Evolutionary conservation across 2,329 filamentous ascomycete genomes (phyloP).

Genomic region (Pseudogymnoascus sp.): DNA sequence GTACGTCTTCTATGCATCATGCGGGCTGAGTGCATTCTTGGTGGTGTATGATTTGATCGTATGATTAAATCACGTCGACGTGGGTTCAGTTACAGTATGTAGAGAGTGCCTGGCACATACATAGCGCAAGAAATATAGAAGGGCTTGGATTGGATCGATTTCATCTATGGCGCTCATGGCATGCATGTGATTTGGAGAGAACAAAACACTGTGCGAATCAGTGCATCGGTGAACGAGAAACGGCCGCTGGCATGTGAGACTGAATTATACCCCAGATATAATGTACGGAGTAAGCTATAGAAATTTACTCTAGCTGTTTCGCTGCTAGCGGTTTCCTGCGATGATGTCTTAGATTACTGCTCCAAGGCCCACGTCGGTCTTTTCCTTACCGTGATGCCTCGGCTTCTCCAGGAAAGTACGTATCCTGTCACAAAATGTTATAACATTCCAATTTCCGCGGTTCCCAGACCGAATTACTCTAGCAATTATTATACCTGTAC

Average conservation of each 20-base stretch:
- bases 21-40: conserved; percentile 64
- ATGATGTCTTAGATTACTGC: background rate
- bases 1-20: conserved; percentile 73
- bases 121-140: background rate
- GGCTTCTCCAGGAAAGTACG: conserved; percentile 2
- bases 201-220: background rate
- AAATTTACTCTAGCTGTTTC: background rate
- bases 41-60: conserved; percentile 70
- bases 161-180: background rate
- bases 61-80: conserved; percentile 19
- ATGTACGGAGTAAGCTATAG: background rate
- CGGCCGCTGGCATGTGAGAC: background rate
- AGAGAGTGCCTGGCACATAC: background rate
- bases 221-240: background rate
- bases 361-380: background rate
- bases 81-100: background rate
- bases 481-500: background rate
- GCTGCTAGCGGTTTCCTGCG: background rate
- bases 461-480: background rate
- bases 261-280: background rate
- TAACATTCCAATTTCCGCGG: background rate
- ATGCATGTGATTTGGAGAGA: background rate
- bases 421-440: conserved; percentile 4
- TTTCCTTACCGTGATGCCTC: background rate
- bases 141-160: background rate